phyloP scores from a whole-genome alignment of 2,329 filamentous ascomycete genomes.

The Penicillium polonicum region DNA sequence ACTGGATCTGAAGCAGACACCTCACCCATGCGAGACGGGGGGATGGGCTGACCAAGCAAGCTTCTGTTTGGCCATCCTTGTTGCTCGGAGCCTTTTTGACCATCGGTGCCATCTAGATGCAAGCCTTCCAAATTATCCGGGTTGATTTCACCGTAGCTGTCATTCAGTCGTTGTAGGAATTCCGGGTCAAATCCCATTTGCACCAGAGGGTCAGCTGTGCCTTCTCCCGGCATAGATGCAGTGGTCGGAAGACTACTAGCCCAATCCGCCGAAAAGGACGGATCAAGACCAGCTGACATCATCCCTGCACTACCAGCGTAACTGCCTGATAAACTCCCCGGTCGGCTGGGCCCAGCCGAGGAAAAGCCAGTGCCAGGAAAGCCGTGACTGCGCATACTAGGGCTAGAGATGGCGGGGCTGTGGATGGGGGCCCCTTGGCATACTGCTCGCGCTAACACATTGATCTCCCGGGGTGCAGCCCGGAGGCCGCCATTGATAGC shows the following conservation, averaged over 20 bases:
- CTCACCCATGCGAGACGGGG: slow-evolving; percentile 6
- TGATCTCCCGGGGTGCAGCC: slow-evolving; percentile 36
- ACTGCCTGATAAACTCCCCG: slow-evolving; percentile 37
- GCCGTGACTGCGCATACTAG: slow-evolving; percentile 36
- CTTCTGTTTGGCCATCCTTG: slow-evolving; percentile 19
- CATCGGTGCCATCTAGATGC: slow-evolving; percentile 20
- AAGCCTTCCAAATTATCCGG: slow-evolving; percentile 32
- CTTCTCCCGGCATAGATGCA: slow-evolving; percentile 33
- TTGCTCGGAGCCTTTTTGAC: slow-evolving; percentile 13
- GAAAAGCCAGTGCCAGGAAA: slow-evolving; percentile 33
- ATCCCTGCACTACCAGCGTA: slow-evolving; percentile 37
- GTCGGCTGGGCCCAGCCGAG: slow-evolving; percentile 37
- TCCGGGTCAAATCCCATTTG: slow-evolving; percentile 42
- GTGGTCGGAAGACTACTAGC: slow-evolving; percentile 33
- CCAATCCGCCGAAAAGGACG: slow-evolving; percentile 36
- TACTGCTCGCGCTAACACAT: slow-evolving; percentile 26
- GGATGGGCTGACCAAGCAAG: slow-evolving; percentile 11
- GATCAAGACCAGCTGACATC: slow-evolving; percentile 25
- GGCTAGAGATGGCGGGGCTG: slow-evolving; percentile 29
- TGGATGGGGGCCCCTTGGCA: slow-evolving; percentile 25
- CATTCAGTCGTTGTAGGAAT: slow-evolving; percentile 38
- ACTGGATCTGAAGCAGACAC: slow-evolving; percentile 16
- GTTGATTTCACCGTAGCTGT: slow-evolving; percentile 36
- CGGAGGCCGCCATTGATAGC: slow-evolving; percentile 40
- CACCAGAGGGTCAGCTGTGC: slow-evolving; percentile 34